Conservation (phyloP, 495 filamentous ascomycete genomes). For the Copromyces sp. region DNA sequence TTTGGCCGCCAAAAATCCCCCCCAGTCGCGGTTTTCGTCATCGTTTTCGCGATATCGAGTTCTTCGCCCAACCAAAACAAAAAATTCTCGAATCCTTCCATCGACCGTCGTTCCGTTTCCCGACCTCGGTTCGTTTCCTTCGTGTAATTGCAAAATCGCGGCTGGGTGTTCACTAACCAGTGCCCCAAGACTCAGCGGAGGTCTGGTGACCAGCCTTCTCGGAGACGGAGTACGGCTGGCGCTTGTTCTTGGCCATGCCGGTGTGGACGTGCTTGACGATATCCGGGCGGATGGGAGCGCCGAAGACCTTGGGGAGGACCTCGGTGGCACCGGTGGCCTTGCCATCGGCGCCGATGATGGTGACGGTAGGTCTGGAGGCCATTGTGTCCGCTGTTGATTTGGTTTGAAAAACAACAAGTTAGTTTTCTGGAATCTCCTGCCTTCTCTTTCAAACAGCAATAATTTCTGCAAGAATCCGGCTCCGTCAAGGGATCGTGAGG, state of each 20-base stretch:
- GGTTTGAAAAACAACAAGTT: conserved; percentile 2
- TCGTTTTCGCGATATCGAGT: neutral
- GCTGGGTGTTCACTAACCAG: conserved; percentile 58
- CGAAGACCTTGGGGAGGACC: conserved; percentile 90
- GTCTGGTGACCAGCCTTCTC: conserved; percentile 99
- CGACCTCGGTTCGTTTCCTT: neutral
- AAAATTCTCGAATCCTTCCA: neutral
- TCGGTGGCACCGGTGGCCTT: conserved; percentile 74
- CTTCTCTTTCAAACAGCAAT: neutral
- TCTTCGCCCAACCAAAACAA: neutral
- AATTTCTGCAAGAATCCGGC: neutral
- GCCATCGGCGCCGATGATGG: conserved; percentile 88
- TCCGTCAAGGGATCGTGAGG: neutral
- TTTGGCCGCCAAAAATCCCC: neutral
- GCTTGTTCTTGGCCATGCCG: conserved; percentile 99
- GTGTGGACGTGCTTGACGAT: conserved; percentile 98
- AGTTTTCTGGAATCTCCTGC: conserved; percentile 1
- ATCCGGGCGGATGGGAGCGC: conserved; percentile 91
- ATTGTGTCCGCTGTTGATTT: conserved; percentile 45
- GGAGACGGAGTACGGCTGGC: conserved; percentile 98
- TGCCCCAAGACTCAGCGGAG: conserved; percentile 99
- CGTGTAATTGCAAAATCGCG: conserved; percentile 9
- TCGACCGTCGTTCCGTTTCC: neutral
- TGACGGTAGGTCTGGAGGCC: conserved; percentile 91
- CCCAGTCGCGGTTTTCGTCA: neutral